These are phyloP conservation scores for Coelastrella sp. DNA, from an alignment of 139 green algal species.

Conservation along the genomic window DNA sequence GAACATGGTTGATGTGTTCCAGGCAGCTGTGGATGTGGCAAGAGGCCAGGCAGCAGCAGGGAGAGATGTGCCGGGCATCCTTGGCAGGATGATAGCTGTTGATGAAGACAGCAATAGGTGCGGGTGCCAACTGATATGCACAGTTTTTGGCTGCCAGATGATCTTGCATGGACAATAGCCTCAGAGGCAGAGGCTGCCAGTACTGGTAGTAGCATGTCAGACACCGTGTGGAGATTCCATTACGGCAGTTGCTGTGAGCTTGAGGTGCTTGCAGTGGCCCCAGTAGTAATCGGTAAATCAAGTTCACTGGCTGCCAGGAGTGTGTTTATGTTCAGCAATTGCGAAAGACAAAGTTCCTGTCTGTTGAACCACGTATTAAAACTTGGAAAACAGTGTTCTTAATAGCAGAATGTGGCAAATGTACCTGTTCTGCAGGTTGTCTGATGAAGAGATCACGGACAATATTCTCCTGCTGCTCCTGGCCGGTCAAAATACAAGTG, in stretches of 20 bases:
- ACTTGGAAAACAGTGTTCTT: background rate
- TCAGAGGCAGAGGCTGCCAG: too few species aligned
- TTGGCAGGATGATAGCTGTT: conserved; percentile 5
- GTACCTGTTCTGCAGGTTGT: conserved; percentile 4
- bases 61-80: background rate
- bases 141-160: background rate
- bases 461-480: conserved; percentile 31
- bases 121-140: background rate
- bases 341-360: background rate
- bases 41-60: background rate
- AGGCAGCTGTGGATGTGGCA: conserved; percentile 5
- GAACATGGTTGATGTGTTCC: too few species aligned
- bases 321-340: too few species aligned
- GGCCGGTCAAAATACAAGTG: conserved; percentile 11
- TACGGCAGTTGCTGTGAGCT: too few species aligned
- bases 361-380: background rate
- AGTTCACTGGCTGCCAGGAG: too few species aligned
- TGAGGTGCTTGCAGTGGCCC: too few species aligned
- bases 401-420: background rate
- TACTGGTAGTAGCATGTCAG: too few species aligned
- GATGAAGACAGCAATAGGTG: conserved; percentile 19
- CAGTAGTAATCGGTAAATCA: too few species aligned
- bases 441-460: conserved; percentile 1
- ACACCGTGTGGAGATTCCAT: too few species aligned
- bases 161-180: background rate